Evolutionary conservation across 2,329 filamentous ascomycete genomes (phyloP).

Genomic region (Hirsutella minnesotensis): DNA sequence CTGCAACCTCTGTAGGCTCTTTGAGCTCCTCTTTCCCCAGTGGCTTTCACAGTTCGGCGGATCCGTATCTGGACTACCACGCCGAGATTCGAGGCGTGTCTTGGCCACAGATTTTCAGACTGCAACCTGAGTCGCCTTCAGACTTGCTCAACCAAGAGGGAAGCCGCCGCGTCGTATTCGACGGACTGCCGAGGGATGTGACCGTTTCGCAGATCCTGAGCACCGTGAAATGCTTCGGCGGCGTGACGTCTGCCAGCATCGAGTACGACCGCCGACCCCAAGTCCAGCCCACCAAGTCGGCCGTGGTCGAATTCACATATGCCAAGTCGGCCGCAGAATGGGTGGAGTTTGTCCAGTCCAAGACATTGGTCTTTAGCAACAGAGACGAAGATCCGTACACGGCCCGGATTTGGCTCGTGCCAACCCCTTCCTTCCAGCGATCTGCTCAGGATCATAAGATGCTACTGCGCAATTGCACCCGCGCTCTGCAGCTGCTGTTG

Average conservation of each 20-base stretch:
- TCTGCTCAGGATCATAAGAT: not conserved
- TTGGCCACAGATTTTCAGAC: conserved; percentile 1
- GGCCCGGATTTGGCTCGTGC: conserved; percentile 3
- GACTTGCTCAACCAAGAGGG: not conserved
- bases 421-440: conserved; percentile 5
- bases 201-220: conserved; percentile 8
- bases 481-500: conserved; percentile 6
- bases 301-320: conserved; percentile 11
- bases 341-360: not conserved
- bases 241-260: conserved; percentile 5
- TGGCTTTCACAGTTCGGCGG: too few relatives aligned
- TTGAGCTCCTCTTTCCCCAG: too few relatives aligned
- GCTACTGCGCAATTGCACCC: not conserved
- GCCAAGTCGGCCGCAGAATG: not conserved
- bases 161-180: conserved; percentile 12
- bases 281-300: not conserved
- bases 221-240: conserved; percentile 8
- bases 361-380: not conserved
- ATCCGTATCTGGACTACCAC: conserved; percentile 4
- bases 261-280: not conserved
- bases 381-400: not conserved
- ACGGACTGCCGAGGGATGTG: conserved; percentile 9
- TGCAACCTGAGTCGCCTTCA: not conserved
- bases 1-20: too few relatives aligned
- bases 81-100: not conserved